A percentile compares a stretch with the other conserved stretches of the same genome.
phyloP scores from a whole-genome alignment of 495 filamentous ascomycete genomes.

The Penicillium longicatenatum region DNA sequence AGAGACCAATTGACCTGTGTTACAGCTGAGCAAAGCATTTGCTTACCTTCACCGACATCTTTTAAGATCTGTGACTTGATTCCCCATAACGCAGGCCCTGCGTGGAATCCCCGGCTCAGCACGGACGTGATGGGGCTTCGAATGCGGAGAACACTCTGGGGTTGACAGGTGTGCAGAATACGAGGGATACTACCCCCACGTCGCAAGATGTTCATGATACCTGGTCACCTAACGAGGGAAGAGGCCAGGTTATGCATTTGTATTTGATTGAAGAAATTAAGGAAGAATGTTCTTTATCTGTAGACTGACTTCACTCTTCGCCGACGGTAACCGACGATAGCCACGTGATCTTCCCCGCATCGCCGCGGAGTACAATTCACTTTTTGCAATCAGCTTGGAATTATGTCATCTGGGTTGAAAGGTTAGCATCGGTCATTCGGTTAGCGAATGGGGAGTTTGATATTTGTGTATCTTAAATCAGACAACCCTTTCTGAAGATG shows the following conservation, averaged over 20 bases:
- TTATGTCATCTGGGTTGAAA: not conserved
- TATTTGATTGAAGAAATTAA: slow-evolving; percentile 7
- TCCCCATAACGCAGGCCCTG: slow-evolving; percentile 54
- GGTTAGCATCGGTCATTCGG: not conserved
- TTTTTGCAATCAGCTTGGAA: not conserved
- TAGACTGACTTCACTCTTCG: slow-evolving; percentile 18
- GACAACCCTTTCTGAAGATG: not conserved
- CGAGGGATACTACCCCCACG: slow-evolving; percentile 29
- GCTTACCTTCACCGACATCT: slow-evolving; percentile 92
- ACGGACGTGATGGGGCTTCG: slow-evolving; percentile 24
- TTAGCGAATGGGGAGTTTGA: not conserved
- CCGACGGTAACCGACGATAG: slow-evolving; percentile 47
- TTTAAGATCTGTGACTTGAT: slow-evolving; percentile 89
- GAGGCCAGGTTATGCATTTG: slow-evolving; percentile 1
- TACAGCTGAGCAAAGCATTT: not conserved
- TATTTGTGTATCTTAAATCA: not conserved
- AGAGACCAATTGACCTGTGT: slow-evolving; percentile 15
- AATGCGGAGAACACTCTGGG: slow-evolving; percentile 34
- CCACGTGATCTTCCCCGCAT: slow-evolving; percentile 38
- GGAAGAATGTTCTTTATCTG: slow-evolving; percentile 25
- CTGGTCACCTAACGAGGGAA: slow-evolving; percentile 8
- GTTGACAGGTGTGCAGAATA: slow-evolving; percentile 29
- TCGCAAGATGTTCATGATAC: slow-evolving; percentile 40
- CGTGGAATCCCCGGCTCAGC: slow-evolving; percentile 58
- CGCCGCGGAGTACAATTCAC: not conserved